phyloP scores from a whole-genome alignment of 2,329 filamentous ascomycete genomes.

The Diaporthe vaccinii region DNA sequence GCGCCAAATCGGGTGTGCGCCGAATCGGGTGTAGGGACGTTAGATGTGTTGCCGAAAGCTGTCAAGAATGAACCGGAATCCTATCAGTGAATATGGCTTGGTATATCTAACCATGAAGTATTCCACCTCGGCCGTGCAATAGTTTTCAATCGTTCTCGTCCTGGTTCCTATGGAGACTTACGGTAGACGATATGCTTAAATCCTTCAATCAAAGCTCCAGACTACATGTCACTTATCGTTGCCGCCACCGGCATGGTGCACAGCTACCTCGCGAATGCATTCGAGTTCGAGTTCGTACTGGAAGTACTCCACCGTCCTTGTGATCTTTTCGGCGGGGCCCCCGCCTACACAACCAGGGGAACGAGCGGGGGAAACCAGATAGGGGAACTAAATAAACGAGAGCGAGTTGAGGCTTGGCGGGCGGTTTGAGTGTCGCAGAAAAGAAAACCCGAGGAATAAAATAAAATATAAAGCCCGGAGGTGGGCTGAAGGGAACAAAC shows the following conservation, averaged over 20 bases:
- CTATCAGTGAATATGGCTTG: not conserved
- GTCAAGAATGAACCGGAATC: not conserved
- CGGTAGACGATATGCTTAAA: not conserved
- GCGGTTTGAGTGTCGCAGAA: not conserved
- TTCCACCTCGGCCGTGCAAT: not conserved
- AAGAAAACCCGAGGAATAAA: not conserved
- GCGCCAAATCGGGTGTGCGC: too few relatives aligned
- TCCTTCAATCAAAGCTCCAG: not conserved
- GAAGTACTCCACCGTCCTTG: not conserved
- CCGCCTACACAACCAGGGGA: not conserved
- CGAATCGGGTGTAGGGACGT: too few relatives aligned
- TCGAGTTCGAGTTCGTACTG: not conserved
- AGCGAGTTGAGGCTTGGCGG: constrained; percentile 1
- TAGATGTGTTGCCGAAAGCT: not conserved
- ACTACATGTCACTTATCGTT: not conserved
- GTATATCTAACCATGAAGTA: not conserved
- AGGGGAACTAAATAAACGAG: not conserved
- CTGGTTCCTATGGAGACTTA: not conserved
- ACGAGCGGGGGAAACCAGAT: not conserved
- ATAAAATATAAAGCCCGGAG: not conserved
- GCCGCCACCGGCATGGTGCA: not conserved
- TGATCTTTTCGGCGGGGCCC: not conserved
- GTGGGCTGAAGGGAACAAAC: not conserved
- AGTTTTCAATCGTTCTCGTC: not conserved
- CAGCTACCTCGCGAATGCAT: not conserved